These are phyloP conservation scores for Xylaria hypoxylon DNA, from an alignment of 2,329 filamentous ascomycete species.

Conservation along the genomic window DNA sequence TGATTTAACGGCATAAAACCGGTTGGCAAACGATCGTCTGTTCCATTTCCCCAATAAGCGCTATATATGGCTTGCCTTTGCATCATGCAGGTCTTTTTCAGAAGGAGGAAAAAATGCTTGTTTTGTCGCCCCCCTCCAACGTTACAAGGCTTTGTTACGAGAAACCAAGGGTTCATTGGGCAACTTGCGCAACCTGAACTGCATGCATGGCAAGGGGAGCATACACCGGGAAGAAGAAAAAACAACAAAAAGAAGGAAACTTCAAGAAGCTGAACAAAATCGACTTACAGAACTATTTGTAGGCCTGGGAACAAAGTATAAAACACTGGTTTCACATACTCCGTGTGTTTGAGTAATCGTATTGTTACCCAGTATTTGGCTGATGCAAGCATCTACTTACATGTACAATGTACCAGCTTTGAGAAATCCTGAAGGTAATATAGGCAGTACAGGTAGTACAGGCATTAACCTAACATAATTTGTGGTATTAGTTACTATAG, in stretches of 20 bases:
- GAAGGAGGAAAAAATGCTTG: conserved; percentile 19
- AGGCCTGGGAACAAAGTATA: conserved; percentile 1
- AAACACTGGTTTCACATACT: too few species aligned
- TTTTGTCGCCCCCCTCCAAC: conserved; percentile 15
- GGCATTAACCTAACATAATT: too few species aligned
- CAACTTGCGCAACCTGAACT: conserved; percentile 3
- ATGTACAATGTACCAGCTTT: too few species aligned
- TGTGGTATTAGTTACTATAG: too few species aligned
- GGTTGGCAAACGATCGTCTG: conserved; percentile 19
- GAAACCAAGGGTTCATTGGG: not conserved
- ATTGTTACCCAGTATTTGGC: too few species aligned
- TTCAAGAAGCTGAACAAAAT: not conserved
- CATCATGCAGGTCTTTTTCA: conserved; percentile 31
- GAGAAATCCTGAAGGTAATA: too few species aligned
- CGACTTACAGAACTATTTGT: not conserved
- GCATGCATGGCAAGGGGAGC: not conserved
- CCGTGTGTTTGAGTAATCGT: too few species aligned
- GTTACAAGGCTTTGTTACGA: conserved; percentile 21
- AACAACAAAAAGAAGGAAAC: not conserved
- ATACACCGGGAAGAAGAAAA: not conserved
- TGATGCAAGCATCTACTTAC: too few species aligned
- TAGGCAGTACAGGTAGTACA: too few species aligned
- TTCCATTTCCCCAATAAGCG: conserved; percentile 14
- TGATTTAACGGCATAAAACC: conserved; percentile 3
- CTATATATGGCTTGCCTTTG: conserved; percentile 19